Base-by-base conservation (phyloP, 441 rosid species). In the Viola pubescens region DNA sequence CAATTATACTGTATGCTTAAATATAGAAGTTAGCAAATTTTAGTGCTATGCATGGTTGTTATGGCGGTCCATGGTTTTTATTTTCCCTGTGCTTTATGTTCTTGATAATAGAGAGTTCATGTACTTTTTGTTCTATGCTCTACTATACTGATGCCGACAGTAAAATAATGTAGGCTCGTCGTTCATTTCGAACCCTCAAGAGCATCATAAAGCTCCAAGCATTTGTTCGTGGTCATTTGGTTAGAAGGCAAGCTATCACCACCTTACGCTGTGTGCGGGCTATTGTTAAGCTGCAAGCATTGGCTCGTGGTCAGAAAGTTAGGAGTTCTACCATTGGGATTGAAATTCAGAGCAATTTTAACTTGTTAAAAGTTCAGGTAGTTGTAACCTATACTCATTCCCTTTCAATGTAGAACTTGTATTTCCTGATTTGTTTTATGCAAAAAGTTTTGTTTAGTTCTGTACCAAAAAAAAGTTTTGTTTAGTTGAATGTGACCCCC, bases 201-300 rank as follows among this genome's bases (percentile, higher is more conserved):
- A 79, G 81, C 54, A 82, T 84, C 41, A 69, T 87, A 19, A 86
- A 79, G 79, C 75, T 92, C 74, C 98, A 92, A 76, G 95, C 97
- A 65, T 82, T 91, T 59, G 77, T 86, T 7, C 91, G 96, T 39
- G 96, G 98, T 47, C 89, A 79, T 77, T 60, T 92, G 74, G 94
- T 89, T 60, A 82, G 98, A 67, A 84, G 69, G 57, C 96, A 83
- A 64, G 98, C 97, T 60, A 75, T 78, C 80, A 94, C 89, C 58
- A 80, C 92, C 19, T 72, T 92, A 56, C 76, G 81, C 39, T 92
- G 90, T 45, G 75, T 87, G 54, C 87, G 74, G 58, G 92, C 88
- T 52, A 80, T 89, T 73, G 68, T 86, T 64, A 92, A 84, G 76
- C 67, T 92, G 83, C 98, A 92, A 74, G 70, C 81, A 7, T 68